A percentile compares a stretch with the other conserved stretches of the same genome.
These are phyloP conservation scores for Myxozyma lipomycoides DNA, from an alignment of 805 yeast species.

Conservation along the genomic window DNA sequence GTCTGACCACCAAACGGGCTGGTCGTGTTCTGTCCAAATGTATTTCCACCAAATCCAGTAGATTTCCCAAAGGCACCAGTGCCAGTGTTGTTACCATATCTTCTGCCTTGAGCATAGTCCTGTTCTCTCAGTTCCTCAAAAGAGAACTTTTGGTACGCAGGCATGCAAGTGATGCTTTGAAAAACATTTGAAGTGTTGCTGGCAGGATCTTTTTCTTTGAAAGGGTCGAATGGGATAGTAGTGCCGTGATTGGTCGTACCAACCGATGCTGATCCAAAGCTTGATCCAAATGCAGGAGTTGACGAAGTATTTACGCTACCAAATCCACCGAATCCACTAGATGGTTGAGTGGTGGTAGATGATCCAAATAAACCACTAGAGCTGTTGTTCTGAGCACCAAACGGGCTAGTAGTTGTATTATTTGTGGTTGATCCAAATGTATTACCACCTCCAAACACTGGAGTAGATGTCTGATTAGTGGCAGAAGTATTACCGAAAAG, in stretches of 20 bases:
- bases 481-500: constrained; percentile 17
- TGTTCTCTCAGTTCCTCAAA: constrained; percentile 84
- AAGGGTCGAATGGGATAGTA: constrained; percentile 29
- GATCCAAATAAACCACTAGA: constrained; percentile 23
- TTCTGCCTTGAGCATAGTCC: constrained; percentile 75
- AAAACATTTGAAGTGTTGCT: constrained; percentile 29
- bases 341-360: constrained; percentile 28
- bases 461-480: constrained; percentile 3
- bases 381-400: constrained; percentile 23
- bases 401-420: constrained; percentile 21
- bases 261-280: constrained; percentile 10
- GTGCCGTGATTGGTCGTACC: constrained; percentile 28
- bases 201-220: constrained; percentile 26
- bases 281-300: constrained; percentile 18
- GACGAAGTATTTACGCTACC: constrained; percentile 25
- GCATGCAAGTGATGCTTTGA: constrained; percentile 82
- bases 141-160: constrained; percentile 76
- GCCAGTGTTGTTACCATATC: constrained; percentile 29
- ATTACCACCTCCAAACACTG: constrained; percentile 20
- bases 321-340: constrained; percentile 30
- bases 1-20: constrained; percentile 28
- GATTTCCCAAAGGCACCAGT: constrained; percentile 32
- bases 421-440: constrained; percentile 26
- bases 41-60: constrained; percentile 29
- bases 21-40: constrained; percentile 31